phyloP scores from a whole-genome alignment of 306 rosid species.

The Quercus ilex region DNA sequence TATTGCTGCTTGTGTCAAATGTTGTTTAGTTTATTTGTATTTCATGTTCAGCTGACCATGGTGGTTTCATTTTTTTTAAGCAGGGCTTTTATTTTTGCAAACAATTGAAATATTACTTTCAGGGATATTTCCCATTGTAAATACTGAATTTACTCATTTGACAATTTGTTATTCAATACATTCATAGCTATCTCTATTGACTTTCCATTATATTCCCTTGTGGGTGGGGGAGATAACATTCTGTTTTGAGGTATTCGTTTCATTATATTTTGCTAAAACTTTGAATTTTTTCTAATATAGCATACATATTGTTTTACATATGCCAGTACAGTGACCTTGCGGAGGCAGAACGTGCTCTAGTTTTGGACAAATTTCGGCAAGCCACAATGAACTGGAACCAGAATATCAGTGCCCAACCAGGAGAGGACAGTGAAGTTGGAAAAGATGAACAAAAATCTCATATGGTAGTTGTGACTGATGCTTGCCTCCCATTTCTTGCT shows the following conservation, averaged over 20 bases:
- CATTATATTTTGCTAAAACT: neutral
- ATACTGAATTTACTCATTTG: too few species aligned
- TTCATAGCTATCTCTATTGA: too few species aligned
- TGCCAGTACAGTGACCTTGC: slow-evolving; percentile 90
- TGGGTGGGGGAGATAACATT: neutral
- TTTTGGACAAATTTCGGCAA: slow-evolving; percentile 60
- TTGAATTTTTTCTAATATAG: slow-evolving; percentile 12
- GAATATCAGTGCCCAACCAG: slow-evolving; percentile 34
- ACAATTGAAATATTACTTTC: neutral
- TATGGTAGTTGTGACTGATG: slow-evolving; percentile 77
- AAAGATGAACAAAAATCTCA: slow-evolving; percentile 62
- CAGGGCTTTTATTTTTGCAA: neutral
- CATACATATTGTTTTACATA: slow-evolving; percentile 5
- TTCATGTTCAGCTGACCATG: neutral
- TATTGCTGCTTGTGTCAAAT: neutral
- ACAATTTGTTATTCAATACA: too few species aligned
- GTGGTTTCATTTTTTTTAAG: neutral
- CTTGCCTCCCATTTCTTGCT: slow-evolving; percentile 84
- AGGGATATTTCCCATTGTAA: neutral
- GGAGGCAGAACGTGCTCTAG: slow-evolving; percentile 62
- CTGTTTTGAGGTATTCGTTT: neutral
- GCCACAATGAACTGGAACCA: slow-evolving; percentile 56
- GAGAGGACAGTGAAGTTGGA: slow-evolving; percentile 41
- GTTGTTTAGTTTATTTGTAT: neutral
- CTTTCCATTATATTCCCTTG: too few species aligned